Conservation (phyloP, 805 yeast species). For the Wickerhamomyces queroliae region DNA sequence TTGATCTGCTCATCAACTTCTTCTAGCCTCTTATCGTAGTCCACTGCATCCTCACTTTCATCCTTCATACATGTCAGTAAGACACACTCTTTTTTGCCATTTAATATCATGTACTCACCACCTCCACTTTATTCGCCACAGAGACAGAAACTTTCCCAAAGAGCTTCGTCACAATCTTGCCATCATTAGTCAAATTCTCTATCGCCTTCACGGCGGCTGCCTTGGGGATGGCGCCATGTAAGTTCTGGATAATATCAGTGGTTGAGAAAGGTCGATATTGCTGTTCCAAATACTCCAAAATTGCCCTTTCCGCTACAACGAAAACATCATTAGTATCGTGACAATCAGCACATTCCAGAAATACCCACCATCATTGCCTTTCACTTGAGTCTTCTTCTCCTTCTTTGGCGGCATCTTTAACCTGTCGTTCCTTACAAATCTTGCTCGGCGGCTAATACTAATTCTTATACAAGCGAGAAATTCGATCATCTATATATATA, state of each 20-base stretch:
- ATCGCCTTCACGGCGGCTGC: slow-evolving; percentile 28
- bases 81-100: no score
- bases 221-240: slow-evolving; percentile 35
- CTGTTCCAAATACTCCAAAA: slow-evolving; percentile 31
- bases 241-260: slow-evolving; percentile 38
- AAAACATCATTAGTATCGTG: no score
- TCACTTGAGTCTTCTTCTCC: slow-evolving; percentile 4
- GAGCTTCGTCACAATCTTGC: slow-evolving; percentile 30
- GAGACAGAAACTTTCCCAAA: slow-evolving; percentile 41
- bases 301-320: slow-evolving; percentile 24
- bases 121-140: slow-evolving; percentile 31
- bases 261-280: slow-evolving; percentile 45
- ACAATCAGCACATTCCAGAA: not conserved
- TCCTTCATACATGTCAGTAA: not conserved
- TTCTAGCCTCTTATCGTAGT: slow-evolving; percentile 1
- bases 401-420: slow-evolving; percentile 9
- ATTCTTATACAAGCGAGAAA: not conserved
- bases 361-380: slow-evolving; percentile 12
- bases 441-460: not conserved
- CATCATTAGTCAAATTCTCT: slow-evolving; percentile 28
- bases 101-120: no score
- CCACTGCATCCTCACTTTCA: not conserved
- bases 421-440: not conserved
- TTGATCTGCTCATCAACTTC: not conserved
- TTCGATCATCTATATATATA: not conserved